Percentiles rank a stretch among this genome's conserved stretches.
Conservation (phyloP, 306 rosid genomes). For the Carpinus fangiana region DNA sequence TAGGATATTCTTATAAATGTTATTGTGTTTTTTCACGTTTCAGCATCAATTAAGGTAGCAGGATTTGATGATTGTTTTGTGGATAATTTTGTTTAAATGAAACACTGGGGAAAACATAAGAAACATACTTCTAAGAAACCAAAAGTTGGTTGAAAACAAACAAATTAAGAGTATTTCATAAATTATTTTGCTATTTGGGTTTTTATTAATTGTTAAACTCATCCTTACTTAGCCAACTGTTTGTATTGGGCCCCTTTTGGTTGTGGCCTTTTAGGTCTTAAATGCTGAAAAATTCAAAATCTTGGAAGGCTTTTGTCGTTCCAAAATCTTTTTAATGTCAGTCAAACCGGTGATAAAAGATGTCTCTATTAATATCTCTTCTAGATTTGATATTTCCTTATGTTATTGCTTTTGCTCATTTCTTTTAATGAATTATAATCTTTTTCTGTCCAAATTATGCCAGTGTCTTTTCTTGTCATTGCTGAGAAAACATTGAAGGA, state of each 20-base stretch:
- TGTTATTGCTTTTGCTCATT: too few species aligned
- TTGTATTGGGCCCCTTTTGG: neutral
- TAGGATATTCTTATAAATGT: neutral
- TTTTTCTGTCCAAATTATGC: too few species aligned
- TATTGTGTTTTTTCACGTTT: neutral
- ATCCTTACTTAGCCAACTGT: neutral
- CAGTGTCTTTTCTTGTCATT: too few species aligned
- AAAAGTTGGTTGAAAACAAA: neutral
- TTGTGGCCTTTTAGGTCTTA: neutral
- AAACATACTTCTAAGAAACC: neutral
- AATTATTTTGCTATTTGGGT: neutral
- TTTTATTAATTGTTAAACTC: neutral
- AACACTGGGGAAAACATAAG: neutral
- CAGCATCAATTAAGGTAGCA: neutral
- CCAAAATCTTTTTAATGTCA: neutral
- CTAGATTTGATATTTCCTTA: too few species aligned
- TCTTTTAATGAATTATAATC: too few species aligned
- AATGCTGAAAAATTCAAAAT: neutral
- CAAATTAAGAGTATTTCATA: neutral
- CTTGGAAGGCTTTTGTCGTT: neutral
- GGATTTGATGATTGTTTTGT: neutral
- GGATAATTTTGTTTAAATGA: neutral
- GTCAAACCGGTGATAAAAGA: too few species aligned
- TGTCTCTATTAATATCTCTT: too few species aligned
- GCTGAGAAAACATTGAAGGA: too few species aligned